Evolutionary conservation across 108 stramenopile genomes (phyloP), one percentile per base, ranked within the genome.

Genomic region (Bacterosira constricta): DNA sequence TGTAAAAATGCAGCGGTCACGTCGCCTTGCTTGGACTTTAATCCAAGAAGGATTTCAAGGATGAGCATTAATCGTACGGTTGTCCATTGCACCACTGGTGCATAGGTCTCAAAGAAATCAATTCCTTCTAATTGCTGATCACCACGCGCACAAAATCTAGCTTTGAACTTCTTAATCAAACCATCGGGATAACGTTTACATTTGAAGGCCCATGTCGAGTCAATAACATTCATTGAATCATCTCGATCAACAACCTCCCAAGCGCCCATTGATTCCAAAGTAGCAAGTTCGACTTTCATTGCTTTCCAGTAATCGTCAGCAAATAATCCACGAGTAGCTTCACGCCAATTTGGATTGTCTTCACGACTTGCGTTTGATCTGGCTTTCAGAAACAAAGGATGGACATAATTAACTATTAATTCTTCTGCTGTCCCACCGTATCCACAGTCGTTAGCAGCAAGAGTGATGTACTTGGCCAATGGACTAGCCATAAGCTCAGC

Each of bases 141-240:
- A 5, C 88, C 88, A 46, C 88, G 58, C 32, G 65, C 77, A 57
- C 88, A 89, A 36, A 82, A 77, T 27, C 88, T 44, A 2, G 71
- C 88, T 36, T 89, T 89, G 30, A 86, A 50, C 52, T 88, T 88
- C 2, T 73, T 59, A 1, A 86, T 47, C 21, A 30, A 7, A 2
- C 71, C 72, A 41, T 73, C 78, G 3, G 71, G 71, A 60, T 20
- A 41, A 0, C 78, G 53, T 41, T 79, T 79, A 13, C 37, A 73
- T 18, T 59, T 66, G 4, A 84, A 62, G 0, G 67, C 83, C 83
- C 83, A 84, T 0, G 69, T 71, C 6, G 46, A 31, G 0, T 8
- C 11, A 0, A 44, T n/a, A 8, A 44, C 23, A 44, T 63, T 44
- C 23, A 26, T 30, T 21, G 2, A 0, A 23, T 63, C 13, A 1